phyloP scores from a whole-genome alignment of 495 filamentous ascomycete species.

The Aspergillus steynii region DNA sequence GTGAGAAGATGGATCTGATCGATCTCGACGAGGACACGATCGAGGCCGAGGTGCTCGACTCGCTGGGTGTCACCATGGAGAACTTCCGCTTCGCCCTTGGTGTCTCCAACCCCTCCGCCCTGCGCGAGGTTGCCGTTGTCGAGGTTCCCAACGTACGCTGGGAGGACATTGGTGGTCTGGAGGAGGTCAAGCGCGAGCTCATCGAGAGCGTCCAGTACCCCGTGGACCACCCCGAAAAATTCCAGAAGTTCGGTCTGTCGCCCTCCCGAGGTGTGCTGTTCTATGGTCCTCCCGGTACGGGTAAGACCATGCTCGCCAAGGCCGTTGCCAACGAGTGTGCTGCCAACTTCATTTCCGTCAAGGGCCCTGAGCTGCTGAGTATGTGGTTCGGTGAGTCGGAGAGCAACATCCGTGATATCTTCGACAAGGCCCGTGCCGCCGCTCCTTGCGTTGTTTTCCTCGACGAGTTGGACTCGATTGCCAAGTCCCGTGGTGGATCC shows the following conservation, averaged over 20 bases:
- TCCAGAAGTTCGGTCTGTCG: constrained; percentile 99
- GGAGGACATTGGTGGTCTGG: constrained; percentile 99
- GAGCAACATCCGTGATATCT: constrained; percentile 99
- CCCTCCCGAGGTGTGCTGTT: constrained; percentile 98
- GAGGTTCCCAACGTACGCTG: constrained; percentile 98
- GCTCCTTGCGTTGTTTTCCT: constrained; percentile 99
- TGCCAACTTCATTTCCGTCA: constrained; percentile 99
- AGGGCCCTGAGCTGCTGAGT: constrained; percentile 94
- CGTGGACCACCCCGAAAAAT: constrained; percentile 98
- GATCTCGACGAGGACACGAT: constrained; percentile 99
- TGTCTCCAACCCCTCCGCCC: constrained; percentile 96
- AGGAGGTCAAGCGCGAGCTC: constrained; percentile 98
- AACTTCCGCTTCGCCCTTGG: constrained; percentile 99
- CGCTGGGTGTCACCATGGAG: constrained; percentile 97
- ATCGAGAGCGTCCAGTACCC: constrained; percentile 99
- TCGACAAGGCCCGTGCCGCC: constrained; percentile 98
- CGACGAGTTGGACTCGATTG: constrained; percentile 97
- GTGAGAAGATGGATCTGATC: constrained; percentile 99
- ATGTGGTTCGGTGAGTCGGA: constrained; percentile 99
- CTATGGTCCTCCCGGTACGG: constrained; percentile 97
- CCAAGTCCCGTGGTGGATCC: constrained; percentile 98
- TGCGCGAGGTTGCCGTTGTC: constrained; percentile 98
- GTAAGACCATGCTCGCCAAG: constrained; percentile 99
- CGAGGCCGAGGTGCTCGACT: constrained; percentile 96
- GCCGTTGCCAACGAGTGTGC: constrained; percentile 98